Evolutionary conservation across 805 yeast genomes (phyloP).

Genomic region (Kuraishia cidri): DNA sequence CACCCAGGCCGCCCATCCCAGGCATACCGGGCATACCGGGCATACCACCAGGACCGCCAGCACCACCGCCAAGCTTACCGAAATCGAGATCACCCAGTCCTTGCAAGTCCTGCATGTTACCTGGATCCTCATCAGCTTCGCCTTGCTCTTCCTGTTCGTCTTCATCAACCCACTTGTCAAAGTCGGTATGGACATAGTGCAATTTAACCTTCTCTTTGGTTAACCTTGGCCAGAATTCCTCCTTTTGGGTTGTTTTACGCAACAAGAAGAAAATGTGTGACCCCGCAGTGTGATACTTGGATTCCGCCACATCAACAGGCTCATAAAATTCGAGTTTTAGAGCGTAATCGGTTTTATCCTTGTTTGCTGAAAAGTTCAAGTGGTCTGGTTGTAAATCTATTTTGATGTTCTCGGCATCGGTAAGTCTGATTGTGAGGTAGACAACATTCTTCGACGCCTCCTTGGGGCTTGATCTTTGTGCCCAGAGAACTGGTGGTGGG

Average conservation of each 20-base stretch:
- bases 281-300: constrained; percentile 50
- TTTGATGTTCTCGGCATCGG: constrained; percentile 57
- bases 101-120: constrained; percentile 15
- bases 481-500: constrained; percentile 67
- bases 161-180: constrained; percentile 97
- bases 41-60: constrained; percentile 19
- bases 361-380: constrained; percentile 38
- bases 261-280: constrained; percentile 57
- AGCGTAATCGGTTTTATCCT: constrained; percentile 45
- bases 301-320: constrained; percentile 59
- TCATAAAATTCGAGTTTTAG: constrained; percentile 69
- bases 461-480: constrained; percentile 82
- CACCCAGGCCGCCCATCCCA: constrained; percentile 22
- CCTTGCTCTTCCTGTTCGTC: constrained; percentile 84
- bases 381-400: constrained; percentile 49
- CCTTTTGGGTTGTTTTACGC: constrained; percentile 57
- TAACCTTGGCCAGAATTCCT: constrained; percentile 93
- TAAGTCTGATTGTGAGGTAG: constrained; percentile 63
- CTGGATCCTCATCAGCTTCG: constrained; percentile 27
- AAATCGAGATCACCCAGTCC: constrained; percentile 12
- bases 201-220: constrained; percentile 77
- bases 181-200: constrained; percentile 84
- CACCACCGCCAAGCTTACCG: constrained; percentile 11
- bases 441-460: constrained; percentile 69
- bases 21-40: constrained; percentile 18